phyloP scores from a whole-genome alignment of 1,139 yeast species.

The Suhomyces atakaporum region DNA sequence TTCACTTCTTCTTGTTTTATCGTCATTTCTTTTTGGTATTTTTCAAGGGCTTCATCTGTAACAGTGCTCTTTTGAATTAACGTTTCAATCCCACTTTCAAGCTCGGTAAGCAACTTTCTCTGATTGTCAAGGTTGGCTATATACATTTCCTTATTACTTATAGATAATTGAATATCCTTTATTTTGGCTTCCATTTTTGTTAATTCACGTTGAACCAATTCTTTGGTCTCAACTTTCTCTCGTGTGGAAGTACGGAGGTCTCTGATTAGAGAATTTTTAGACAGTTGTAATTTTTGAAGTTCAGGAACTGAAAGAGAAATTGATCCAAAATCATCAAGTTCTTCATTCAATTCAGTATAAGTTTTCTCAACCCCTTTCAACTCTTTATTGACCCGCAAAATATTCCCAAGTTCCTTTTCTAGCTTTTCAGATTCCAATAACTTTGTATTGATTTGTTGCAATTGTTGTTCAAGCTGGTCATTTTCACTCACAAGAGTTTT shows the following conservation, averaged over 20 bases:
- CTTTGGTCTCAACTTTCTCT: constrained; percentile 51
- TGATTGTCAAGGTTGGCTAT: constrained; percentile 40
- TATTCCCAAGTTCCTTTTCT: constrained; percentile 37
- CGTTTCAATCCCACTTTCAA: constrained; percentile 3
- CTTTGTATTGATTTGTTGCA: constrained; percentile 15
- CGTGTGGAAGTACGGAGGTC: constrained; percentile 46
- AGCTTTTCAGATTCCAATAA: constrained; percentile 18
- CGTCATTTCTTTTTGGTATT: constrained; percentile 12
- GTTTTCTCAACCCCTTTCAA: constrained; percentile 32
- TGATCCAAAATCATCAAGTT: constrained; percentile 38
- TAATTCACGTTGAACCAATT: constrained; percentile 47
- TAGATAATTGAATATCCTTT: constrained; percentile 56
- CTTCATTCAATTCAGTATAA: constrained; percentile 37
- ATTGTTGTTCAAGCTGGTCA: constrained; percentile 20
- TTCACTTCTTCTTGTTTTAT: constrained; percentile 24
- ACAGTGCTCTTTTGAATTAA: constrained; percentile 11
- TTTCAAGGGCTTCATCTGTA: constrained; percentile 17
- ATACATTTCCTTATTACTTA: constrained; percentile 57
- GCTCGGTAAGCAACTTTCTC: constrained; percentile 14
- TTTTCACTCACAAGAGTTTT: constrained; percentile 1
- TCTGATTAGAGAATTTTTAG: constrained; percentile 46
- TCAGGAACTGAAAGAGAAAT: constrained; percentile 45
- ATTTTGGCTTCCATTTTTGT: constrained; percentile 52
- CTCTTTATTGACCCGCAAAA: constrained; percentile 40
- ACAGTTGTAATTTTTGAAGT: constrained; percentile 51